Conservation (phyloP, 441 rosid species). For the Erodium texanum region DNA sequence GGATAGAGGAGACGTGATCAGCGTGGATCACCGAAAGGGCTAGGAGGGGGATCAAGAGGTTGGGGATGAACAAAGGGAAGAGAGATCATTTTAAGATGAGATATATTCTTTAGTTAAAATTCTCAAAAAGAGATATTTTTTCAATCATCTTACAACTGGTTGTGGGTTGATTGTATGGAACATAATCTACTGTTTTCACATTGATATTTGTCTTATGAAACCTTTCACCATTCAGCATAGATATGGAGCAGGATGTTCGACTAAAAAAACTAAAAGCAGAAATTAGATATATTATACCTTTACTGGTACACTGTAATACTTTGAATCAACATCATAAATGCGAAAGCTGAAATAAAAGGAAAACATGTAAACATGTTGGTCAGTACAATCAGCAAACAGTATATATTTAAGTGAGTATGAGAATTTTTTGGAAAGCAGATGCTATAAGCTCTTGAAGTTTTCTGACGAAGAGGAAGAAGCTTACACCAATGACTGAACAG, state of each 20-base stretch:
- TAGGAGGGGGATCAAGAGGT: too few relatives aligned
- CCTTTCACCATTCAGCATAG: neutral
- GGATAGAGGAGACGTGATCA: too few relatives aligned
- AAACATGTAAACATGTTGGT: conserved; percentile 7
- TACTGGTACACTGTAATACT: conserved; percentile 48
- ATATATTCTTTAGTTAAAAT: too few relatives aligned
- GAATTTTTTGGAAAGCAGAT: neutral
- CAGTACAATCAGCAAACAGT: neutral
- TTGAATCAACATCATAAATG: conserved; percentile 62
- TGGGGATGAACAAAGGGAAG: too few relatives aligned
- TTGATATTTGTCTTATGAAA: neutral
- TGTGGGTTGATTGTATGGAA: neutral
- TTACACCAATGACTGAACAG: conserved; percentile 64
- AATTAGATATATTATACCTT: conserved; percentile 35
- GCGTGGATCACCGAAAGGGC: too few relatives aligned
- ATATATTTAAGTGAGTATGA: neutral
- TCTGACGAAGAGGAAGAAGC: conserved; percentile 16
- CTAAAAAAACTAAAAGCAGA: conserved; percentile 5
- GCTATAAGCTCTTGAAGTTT: neutral
- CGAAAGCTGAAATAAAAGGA: conserved; percentile 37
- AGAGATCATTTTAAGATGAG: too few relatives aligned
- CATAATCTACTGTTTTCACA: neutral
- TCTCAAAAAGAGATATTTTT: too few relatives aligned
- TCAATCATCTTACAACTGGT: neutral
- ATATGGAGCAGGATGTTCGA: neutral